phyloP scores from a whole-genome alignment of 805 yeast genomes.

The Cyberlindnera saturnus region DNA sequence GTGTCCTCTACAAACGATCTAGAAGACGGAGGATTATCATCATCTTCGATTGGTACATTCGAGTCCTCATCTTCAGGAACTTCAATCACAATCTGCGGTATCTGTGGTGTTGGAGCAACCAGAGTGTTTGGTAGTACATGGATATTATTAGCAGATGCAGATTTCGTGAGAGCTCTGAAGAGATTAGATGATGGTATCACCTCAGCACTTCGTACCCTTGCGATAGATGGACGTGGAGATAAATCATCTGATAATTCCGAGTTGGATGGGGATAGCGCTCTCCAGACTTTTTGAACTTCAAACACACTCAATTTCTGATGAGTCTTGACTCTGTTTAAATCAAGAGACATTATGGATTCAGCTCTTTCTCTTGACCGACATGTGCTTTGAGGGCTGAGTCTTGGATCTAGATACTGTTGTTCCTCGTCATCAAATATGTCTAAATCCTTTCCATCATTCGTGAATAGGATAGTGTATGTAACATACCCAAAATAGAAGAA shows the following conservation, averaged over 20 bases:
- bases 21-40: not conserved
- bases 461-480: constrained; percentile 32
- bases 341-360: constrained; percentile 10
- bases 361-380: not conserved
- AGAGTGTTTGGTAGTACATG: too few relatives aligned
- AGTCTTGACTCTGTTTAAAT: constrained; percentile 16
- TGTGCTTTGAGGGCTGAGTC: not conserved
- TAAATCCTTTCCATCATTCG: constrained; percentile 33
- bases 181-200: too few relatives aligned
- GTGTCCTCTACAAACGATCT: not conserved
- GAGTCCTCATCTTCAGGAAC: too few relatives aligned
- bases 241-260: not conserved
- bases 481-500: constrained; percentile 55
- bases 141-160: too few relatives aligned
- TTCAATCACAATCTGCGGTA: too few relatives aligned
- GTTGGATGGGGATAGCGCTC: not conserved
- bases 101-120: too few relatives aligned
- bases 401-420: not conserved
- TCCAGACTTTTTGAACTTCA: constrained; percentile 32
- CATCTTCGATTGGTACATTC: too few relatives aligned
- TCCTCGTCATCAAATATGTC: constrained; percentile 7
- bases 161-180: too few relatives aligned
- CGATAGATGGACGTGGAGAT: too few relatives aligned
- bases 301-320: constrained; percentile 30
- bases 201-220: too few relatives aligned